These are phyloP conservation scores for Heritiera littoralis DNA, from an alignment of 345 rosid genomes.

Conservation along the genomic window DNA sequence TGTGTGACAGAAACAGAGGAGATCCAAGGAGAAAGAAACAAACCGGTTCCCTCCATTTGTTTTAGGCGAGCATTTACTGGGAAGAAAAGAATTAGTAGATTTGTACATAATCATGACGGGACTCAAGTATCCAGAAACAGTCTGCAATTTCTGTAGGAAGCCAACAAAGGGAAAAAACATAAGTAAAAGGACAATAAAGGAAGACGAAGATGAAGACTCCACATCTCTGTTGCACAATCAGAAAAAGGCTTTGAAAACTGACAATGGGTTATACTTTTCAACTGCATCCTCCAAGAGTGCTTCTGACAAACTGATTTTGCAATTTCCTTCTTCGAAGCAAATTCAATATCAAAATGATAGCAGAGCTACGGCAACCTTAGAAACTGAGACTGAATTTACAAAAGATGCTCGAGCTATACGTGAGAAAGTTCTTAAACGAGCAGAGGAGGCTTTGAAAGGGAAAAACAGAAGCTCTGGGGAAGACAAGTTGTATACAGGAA, in stretches of 20 bases:
- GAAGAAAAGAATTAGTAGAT: too few relatives aligned
- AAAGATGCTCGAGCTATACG: slow-evolving; percentile 82
- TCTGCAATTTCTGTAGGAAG: slow-evolving; percentile 76
- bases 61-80: too few relatives aligned
- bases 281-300: slow-evolving; percentile 59
- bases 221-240: slow-evolving; percentile 49
- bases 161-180: slow-evolving; percentile 70
- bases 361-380: slow-evolving; percentile 77
- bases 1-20: too few relatives aligned
- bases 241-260: slow-evolving; percentile 53
- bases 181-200: slow-evolving; percentile 55
- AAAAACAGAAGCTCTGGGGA: slow-evolving; percentile 43
- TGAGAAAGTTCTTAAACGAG: slow-evolving; percentile 71
- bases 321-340: slow-evolving; percentile 80
- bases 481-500: slow-evolving; percentile 74
- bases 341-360: slow-evolving; percentile 85
- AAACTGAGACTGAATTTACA: slow-evolving; percentile 83
- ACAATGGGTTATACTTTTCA: slow-evolving; percentile 63
- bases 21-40: too few relatives aligned
- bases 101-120: too few relatives aligned
- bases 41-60: too few relatives aligned
- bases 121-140: too few relatives aligned
- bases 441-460: slow-evolving; percentile 70
- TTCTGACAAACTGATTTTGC: slow-evolving; percentile 45
- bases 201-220: slow-evolving; percentile 58